Conservation (phyloP, 2,329 filamentous ascomycete genomes). For the Venturia carpophila region DNA sequence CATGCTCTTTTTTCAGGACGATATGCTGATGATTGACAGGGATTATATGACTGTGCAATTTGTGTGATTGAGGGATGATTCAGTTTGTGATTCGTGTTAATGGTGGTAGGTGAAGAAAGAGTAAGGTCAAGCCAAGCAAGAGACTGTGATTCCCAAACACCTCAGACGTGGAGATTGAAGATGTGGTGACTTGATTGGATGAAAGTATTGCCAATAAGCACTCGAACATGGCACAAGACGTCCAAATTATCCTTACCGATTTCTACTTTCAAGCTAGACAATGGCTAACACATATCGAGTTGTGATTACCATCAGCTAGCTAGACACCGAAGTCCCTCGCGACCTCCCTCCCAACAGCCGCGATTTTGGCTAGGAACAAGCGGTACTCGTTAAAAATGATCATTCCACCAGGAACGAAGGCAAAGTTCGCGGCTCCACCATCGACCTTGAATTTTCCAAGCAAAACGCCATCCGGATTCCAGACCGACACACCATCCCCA, state of each 20-base stretch:
- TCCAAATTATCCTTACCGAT: background rate
- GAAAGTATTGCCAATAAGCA: background rate
- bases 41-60: no score
- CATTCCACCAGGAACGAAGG: conserved; percentile 29
- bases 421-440: conserved; percentile 31
- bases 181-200: no score
- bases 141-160: no score
- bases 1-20: no score
- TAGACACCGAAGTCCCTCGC: conserved; percentile 29
- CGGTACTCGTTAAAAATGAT: conserved; percentile 31
- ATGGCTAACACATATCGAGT: background rate
- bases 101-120: no score
- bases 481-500: conserved; percentile 49
- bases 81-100: no score
- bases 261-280: background rate
- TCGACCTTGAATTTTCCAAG: conserved; percentile 52
- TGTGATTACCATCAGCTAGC: background rate
- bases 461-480: conserved; percentile 41
- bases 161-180: no score
- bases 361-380: conserved; percentile 30
- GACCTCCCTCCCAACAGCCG: conserved; percentile 30
- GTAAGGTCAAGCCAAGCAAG: no score
- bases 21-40: no score
- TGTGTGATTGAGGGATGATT: no score
- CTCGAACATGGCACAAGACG: no score